These are phyloP conservation scores for Helenozyma rhizophorensis DNA, from an alignment of 805 yeast species.

Conservation along the genomic window DNA sequence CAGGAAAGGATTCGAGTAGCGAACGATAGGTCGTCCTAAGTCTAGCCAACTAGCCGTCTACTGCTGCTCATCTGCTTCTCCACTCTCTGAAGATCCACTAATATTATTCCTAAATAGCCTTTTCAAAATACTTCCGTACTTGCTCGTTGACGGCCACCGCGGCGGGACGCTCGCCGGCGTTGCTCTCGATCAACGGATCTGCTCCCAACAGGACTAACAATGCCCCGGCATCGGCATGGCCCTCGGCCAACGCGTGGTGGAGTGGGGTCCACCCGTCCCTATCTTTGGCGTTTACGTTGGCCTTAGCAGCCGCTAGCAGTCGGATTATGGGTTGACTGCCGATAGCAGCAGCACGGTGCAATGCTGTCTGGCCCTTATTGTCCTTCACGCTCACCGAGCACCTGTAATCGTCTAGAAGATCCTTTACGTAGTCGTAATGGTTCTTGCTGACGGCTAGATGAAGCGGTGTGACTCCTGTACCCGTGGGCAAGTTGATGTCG, in stretches of 20 bases:
- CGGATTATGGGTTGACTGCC: constrained; percentile 61
- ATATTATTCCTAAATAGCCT: no score
- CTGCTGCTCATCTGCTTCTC: no score
- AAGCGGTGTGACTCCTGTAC: constrained; percentile 68
- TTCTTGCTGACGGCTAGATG: constrained; percentile 75
- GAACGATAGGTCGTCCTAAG: no score
- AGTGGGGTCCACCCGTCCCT: constrained; percentile 76
- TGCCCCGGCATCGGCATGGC: constrained; percentile 73
- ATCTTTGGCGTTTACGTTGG: constrained; percentile 69
- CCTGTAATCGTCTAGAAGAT: constrained; percentile 48
- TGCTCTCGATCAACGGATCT: constrained; percentile 43
- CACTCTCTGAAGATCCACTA: no score
- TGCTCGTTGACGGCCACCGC: constrained; percentile 33
- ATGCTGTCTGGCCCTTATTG: constrained; percentile 56
- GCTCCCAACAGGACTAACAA: constrained; percentile 65
- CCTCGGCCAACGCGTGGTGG: constrained; percentile 90
- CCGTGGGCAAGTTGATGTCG: constrained; percentile 49
- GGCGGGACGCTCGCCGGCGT: constrained; percentile 46
- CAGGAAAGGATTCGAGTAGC: no score
- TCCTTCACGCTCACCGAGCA: constrained; percentile 69
- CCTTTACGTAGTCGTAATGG: constrained; percentile 49
- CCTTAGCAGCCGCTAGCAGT: constrained; percentile 47
- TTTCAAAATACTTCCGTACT: constrained; percentile 18
- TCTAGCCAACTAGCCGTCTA: no score
- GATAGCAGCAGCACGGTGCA: constrained; percentile 79